Evolutionary conservation across 1,284 basidiomycete species (phyloP).

Genomic region (Apiotrichum veenhuisii): DNA sequence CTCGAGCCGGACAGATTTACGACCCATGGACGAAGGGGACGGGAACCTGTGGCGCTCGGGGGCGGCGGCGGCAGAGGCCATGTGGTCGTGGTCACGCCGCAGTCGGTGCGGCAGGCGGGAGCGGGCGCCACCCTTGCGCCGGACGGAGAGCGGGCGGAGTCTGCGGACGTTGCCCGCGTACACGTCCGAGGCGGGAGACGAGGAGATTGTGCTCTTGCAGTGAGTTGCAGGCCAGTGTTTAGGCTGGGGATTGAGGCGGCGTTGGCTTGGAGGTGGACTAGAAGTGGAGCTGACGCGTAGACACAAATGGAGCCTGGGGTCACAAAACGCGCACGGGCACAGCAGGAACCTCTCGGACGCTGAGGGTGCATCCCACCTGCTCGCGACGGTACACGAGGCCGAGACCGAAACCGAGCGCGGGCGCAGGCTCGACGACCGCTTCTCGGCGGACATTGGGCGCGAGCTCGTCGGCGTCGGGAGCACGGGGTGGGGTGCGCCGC

Average conservation of each 20-base stretch:
- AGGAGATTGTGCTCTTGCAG: constrained; percentile 40
- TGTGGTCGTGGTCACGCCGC: too few relatives aligned
- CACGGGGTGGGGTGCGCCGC: neutral
- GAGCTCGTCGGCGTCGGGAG: too few relatives aligned
- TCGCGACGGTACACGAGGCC: neutral
- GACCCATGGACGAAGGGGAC: neutral
- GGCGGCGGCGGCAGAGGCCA: too few relatives aligned
- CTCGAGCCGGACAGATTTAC: neutral
- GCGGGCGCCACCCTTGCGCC: neutral
- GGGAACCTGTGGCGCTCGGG: neutral
- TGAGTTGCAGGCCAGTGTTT: constrained; percentile 10
- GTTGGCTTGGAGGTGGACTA: neutral
- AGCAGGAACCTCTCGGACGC: neutral
- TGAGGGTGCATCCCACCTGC: neutral
- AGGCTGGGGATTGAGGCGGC: neutral
- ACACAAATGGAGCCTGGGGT: neutral
- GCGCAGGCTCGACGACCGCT: neutral
- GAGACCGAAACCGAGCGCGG: neutral
- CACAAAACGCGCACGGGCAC: neutral
- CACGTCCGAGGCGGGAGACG: constrained; percentile 40
- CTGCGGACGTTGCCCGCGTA: constrained; percentile 39
- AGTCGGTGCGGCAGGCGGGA: neutral
- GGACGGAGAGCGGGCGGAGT: constrained; percentile 38
- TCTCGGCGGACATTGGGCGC: neutral
- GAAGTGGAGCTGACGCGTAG: neutral